Base-by-base conservation (phyloP, 139 green algal species). In the Yamagishiella unicocca region DNA sequence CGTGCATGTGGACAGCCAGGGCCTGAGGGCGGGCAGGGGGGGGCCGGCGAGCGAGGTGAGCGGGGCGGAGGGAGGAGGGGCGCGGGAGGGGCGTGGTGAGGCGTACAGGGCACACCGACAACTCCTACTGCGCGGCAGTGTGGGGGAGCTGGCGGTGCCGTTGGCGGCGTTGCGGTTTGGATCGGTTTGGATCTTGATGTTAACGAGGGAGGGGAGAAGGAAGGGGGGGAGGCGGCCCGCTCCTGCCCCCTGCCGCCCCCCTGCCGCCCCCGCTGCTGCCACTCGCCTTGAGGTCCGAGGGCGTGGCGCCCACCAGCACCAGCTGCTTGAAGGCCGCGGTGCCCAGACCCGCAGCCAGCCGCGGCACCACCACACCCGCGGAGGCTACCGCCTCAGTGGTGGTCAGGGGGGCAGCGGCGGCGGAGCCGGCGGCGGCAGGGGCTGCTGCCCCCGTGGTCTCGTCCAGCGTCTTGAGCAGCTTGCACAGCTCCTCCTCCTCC, bases 401-500 rank as follows among this genome's bases (percentile, higher is more conserved):
- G n/a, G 6, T 54, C 12, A 42, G 1, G 38, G 38, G 33, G 21
- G 73, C 50, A 58, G 50, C 50, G 50, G 12, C 50, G 50, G 12
- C 50, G 50, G 50, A 5, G 31, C 31, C 40, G 40, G n/a, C 79
- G 4, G 61, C 79, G 5, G 77, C 77, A 2, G n/a, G 27, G 2
- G 77, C 77, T 2, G 77, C 77, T 4, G 77, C 77, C 0, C 25
- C 25, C 2, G 77, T 58, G 0, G 77, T 86, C 29, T 68, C 81
- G 67, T 87, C 81, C 21, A 87, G 42, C n/a, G 24, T 7, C 12
- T 38, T 38, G 27, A 87, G 61, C 27, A 87, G 66, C 66, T 79
- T 87, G 66, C 31, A 54, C 25, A 87, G 81, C 67, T 87, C 81
- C 61, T 78, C 81, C 66, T 87, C 81, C 37, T 87, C 81, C 21